phyloP scores from a whole-genome alignment of 2,329 filamentous ascomycete species.

The Penicillium brevicompactum region DNA sequence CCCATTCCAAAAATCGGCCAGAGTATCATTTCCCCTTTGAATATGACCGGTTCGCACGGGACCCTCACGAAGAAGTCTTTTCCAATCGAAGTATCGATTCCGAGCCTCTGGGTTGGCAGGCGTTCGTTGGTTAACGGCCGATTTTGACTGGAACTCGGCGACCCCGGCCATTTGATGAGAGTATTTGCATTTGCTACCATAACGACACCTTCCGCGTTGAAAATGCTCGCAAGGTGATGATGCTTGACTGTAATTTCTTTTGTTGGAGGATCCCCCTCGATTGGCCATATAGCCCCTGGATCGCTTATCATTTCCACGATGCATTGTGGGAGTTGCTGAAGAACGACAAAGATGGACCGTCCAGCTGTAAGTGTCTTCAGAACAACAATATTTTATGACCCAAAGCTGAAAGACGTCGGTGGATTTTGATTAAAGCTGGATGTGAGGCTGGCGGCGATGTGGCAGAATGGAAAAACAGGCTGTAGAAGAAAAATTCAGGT shows the following conservation, averaged over 20 bases:
- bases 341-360: no score
- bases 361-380: no score
- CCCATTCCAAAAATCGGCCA: constrained; percentile 7
- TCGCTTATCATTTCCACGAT: constrained; percentile 9
- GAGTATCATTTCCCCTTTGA: not conserved
- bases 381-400: no score
- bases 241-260: constrained; percentile 4
- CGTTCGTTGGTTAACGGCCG: not conserved
- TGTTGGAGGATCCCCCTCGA: constrained; percentile 6
- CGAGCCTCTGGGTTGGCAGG: constrained; percentile 6
- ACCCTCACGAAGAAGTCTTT: constrained; percentile 4
- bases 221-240: not conserved
- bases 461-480: no score
- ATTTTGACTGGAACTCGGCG: not conserved
- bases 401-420: no score
- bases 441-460: no score
- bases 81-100: constrained; percentile 13
- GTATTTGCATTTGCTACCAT: constrained; percentile 9
- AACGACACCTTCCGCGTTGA: constrained; percentile 7
- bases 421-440: no score
- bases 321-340: no score
- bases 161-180: constrained; percentile 3
- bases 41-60: no score
- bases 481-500: no score
- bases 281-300: constrained; percentile 5